These are phyloP conservation scores for Acephala macrosclerotiorum DNA, from an alignment of 2,329 filamentous ascomycete genomes.

Conservation along the genomic window DNA sequence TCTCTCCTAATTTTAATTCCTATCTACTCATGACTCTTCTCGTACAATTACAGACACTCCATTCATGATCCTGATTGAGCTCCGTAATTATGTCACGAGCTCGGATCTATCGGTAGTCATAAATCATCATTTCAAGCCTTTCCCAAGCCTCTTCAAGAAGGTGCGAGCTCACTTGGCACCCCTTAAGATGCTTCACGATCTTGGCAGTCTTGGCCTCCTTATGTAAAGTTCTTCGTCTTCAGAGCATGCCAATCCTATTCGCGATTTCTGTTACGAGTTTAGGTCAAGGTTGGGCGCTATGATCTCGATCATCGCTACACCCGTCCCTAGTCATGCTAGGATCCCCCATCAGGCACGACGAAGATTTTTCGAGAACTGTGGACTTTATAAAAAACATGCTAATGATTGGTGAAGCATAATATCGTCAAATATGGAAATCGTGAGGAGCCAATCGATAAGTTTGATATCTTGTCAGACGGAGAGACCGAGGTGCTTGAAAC, in stretches of 20 bases:
- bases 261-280: constrained; percentile 8
- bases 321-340: constrained; percentile 17
- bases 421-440: not conserved
- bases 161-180: constrained; percentile 8
- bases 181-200: not conserved
- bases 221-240: not conserved
- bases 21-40: not conserved
- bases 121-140: constrained; percentile 10
- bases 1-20: not conserved
- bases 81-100: not conserved
- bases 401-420: not conserved
- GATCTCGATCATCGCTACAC: constrained; percentile 23
- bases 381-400: not conserved
- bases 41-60: not conserved
- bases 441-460: too few species aligned
- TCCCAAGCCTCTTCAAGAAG: constrained; percentile 8
- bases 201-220: constrained; percentile 5
- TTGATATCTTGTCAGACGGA: not conserved
- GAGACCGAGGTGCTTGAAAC: not conserved
- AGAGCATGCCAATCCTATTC: not conserved
- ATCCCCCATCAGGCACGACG: not conserved
- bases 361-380: constrained; percentile 15
- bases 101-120: not conserved
- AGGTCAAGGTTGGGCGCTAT: constrained; percentile 15
- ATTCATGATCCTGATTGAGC: not conserved